Evolutionary conservation across 176 grass and related monocot genomes (phyloP), one percentile per base, ranked within the genome.

Genomic region (Stipa capillata): DNA sequence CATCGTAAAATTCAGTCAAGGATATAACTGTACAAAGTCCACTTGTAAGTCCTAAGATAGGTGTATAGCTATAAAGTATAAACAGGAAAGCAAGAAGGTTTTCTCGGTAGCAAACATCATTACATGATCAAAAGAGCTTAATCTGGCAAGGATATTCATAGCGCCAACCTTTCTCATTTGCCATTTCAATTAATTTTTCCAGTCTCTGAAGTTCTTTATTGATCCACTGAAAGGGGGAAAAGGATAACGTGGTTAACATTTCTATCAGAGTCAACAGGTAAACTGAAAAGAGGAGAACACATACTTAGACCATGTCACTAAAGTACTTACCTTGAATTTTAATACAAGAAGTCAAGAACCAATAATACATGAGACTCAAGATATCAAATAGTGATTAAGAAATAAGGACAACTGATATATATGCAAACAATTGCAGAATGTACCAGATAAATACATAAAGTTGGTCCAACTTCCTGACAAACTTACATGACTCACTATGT

Each of bases 161-260:
- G 43, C 81, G 81, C 92, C 92, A 91, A 35, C 96, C 96, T 80
- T 98, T 98, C 65, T 94, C 91, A 81, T 85, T 87, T 44, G 96
- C 77, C 34, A n/a, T 23, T 78, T 90, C 87, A 69, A 95, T 95
- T 77, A 83, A 65, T 65, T 79, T 93, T 25, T 88, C 82, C 52
- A 93, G 79, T 75, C 73, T 91, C 83, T 65, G 45, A 61, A 94
- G 73, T 85, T 98, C 90, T 73, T 63, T 92, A 29, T 83, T 56
- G 52, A 98, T 98, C 89, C 94, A 82, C 94, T 97, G 85, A 77
- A 94, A 56, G 41, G 5, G 42, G 78, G 49, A 60, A 54, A 75
- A 69, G 2, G 32, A 49, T 1, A 58, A 43, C 24, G 50, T 37
- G 5, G 31, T 83, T 83, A 41, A 31, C 45, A 52, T 53, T 60